Evolutionary conservation across 2,329 filamentous ascomycete genomes (phyloP).

Genomic region (Aspergillus piperis): DNA sequence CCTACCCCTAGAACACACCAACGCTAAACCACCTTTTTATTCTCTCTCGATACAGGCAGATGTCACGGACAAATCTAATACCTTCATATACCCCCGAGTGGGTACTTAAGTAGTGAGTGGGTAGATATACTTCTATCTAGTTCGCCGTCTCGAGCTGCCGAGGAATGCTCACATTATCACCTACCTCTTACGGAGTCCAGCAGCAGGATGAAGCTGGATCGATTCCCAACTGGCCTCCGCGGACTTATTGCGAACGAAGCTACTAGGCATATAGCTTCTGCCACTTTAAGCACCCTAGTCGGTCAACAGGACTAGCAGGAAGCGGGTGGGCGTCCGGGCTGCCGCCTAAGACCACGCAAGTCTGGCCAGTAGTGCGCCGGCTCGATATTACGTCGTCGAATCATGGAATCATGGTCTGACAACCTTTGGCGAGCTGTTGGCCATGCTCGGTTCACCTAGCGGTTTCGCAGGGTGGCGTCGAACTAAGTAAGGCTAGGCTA

Average conservation of each 20-base stretch:
- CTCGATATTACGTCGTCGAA: neutral
- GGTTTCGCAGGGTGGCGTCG: neutral
- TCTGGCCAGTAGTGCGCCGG: neutral
- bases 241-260: neutral
- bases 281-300: neutral
- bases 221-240: neutral
- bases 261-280: neutral
- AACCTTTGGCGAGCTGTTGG: neutral
- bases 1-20: neutral
- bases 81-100: neutral
- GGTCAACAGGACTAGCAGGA: neutral
- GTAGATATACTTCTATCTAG: neutral
- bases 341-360: neutral
- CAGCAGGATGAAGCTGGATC: neutral
- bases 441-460: conserved; percentile 1
- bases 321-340: neutral
- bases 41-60: too few species aligned
- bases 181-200: neutral
- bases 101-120: neutral
- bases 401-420: neutral
- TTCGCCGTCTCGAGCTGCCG: neutral
- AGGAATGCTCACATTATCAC: neutral
- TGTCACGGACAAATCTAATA: neutral
- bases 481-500: neutral
- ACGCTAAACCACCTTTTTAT: neutral